Evolutionary conservation across 208 protist genomes (phyloP).

Genomic region (Trypanosomatidae sp.): DNA sequence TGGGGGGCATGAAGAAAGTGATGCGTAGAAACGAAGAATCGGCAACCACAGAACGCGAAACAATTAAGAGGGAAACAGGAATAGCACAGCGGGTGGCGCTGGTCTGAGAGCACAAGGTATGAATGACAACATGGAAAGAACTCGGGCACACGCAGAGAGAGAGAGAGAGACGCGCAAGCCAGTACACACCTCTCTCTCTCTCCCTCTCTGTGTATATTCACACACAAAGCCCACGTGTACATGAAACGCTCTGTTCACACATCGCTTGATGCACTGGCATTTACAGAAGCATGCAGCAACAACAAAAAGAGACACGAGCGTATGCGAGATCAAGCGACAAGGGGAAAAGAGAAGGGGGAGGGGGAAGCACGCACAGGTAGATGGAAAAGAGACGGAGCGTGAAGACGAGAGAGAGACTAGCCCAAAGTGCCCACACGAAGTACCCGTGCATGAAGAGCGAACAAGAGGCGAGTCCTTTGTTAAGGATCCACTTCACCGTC

Average conservation of each 20-base stretch:
- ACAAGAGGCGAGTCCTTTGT: too few relatives aligned
- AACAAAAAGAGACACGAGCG: conserved; percentile 15
- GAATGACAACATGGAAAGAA: conserved; percentile 3
- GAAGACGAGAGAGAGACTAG: conserved; percentile 4
- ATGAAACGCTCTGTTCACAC: background rate
- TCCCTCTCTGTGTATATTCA: background rate
- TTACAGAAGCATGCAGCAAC: background rate
- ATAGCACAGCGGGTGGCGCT: background rate
- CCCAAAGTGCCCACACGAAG: background rate
- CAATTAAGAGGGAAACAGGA: background rate
- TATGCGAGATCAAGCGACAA: background rate
- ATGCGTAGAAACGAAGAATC: background rate
- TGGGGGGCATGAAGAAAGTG: background rate
- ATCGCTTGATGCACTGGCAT: background rate
- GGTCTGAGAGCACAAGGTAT: conserved; percentile 9
- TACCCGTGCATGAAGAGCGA: background rate
- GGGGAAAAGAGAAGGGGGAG: background rate
- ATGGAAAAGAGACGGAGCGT: background rate
- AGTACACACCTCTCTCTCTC: background rate
- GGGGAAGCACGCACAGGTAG: background rate
- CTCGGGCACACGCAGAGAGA: background rate
- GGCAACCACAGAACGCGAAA: background rate
- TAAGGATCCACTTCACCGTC: background rate
- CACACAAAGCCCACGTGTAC: background rate
- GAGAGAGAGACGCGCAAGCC: background rate